Percentiles rank a stretch among this genome's conserved stretches.
phyloP scores from a whole-genome alignment of 202 grass and related monocot species.

The Alloteropsis angusta region DNA sequence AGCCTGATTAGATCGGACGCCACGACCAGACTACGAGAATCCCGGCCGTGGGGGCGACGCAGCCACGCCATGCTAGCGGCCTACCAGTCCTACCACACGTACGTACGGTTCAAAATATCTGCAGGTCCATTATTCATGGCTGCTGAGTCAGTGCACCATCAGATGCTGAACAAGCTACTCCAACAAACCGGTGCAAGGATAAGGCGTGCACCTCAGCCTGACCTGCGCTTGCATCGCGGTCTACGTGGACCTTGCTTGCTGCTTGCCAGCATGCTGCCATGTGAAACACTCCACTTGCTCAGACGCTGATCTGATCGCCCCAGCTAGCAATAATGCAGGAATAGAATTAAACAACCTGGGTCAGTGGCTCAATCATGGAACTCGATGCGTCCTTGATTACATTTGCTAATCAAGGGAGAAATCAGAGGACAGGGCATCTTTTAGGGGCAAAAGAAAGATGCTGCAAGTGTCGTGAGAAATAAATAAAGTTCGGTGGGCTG shows the following conservation, averaged over 20 bases:
- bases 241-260: background rate
- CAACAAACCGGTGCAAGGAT: background rate
- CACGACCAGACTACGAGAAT: background rate
- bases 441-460: background rate
- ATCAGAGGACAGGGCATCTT: background rate
- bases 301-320: background rate
- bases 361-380: background rate
- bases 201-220: slow-evolving; percentile 29
- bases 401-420: background rate
- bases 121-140: background rate
- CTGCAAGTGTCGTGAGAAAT: background rate
- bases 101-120: background rate
- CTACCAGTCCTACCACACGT: too few species aligned
- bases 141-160: slow-evolving; percentile 25
- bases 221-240: background rate
- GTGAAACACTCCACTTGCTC: background rate
- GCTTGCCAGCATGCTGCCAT: background rate
- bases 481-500: background rate
- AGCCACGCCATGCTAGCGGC: background rate
- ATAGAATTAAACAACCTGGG: background rate
- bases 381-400: background rate
- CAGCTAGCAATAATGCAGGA: background rate
- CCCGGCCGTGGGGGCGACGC: background rate
- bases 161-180: background rate
- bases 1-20: background rate